phyloP scores from a whole-genome alignment of 495 filamentous ascomycete species.

The Penicillium flavigenum region DNA sequence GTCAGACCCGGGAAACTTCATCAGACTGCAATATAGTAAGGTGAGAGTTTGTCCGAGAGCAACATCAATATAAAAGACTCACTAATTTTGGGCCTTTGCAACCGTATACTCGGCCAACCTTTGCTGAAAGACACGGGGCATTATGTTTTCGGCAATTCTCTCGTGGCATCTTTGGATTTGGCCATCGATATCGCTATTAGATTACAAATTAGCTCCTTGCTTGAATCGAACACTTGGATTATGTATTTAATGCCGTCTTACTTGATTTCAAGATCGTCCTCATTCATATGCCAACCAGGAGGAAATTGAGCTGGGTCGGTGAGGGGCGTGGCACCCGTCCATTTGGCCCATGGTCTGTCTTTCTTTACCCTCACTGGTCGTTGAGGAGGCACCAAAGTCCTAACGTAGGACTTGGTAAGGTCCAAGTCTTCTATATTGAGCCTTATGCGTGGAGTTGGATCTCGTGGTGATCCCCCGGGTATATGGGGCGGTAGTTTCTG shows the following conservation, averaged over 20 bases:
- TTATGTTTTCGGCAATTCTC: conserved; percentile 14
- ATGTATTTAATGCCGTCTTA: neutral
- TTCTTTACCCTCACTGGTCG: neutral
- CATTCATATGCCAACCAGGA: conserved; percentile 3
- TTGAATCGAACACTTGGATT: neutral
- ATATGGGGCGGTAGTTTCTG: neutral
- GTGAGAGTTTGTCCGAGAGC: neutral
- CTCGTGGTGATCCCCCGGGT: neutral
- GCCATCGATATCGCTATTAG: neutral
- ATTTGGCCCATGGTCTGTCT: conserved; percentile 1
- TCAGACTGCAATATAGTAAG: neutral
- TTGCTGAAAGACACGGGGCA: conserved; percentile 10
- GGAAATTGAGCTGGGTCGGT: neutral
- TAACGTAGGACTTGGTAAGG: neutral
- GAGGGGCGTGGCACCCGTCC: neutral
- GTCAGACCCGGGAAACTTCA: neutral
- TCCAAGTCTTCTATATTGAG: neutral
- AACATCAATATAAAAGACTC: neutral
- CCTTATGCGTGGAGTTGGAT: neutral
- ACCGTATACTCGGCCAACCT: conserved; percentile 6
- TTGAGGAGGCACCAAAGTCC: neutral
- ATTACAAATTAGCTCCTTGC: neutral
- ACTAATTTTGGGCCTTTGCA: neutral
- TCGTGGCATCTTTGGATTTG: conserved; percentile 18
- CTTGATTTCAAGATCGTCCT: neutral